A percentile compares a stretch with the other conserved stretches of the same genome.
Conservation (phyloP, 2,329 filamentous ascomycete genomes). For the Colletotrichum karsti region DNA sequence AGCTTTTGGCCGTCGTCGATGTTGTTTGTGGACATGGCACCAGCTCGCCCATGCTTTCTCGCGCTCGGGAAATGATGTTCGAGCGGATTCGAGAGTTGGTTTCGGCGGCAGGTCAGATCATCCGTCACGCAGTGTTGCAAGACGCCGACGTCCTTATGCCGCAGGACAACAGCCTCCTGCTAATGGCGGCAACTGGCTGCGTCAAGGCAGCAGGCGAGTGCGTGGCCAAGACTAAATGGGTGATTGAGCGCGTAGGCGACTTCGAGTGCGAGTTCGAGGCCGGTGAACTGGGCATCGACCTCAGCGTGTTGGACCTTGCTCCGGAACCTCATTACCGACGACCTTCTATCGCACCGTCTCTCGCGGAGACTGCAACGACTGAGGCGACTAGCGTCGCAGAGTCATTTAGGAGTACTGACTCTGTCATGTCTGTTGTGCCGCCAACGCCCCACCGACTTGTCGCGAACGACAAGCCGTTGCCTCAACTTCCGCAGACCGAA, state of each 20-base stretch:
- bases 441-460: slow-evolving; percentile 46
- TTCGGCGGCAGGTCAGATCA: slow-evolving; percentile 80
- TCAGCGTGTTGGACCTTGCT: slow-evolving; percentile 57
- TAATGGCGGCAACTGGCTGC: slow-evolving; percentile 84
- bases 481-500: slow-evolving; percentile 68
- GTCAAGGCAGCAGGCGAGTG: slow-evolving; percentile 93
- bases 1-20: slow-evolving; percentile 82
- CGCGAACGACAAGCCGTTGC: slow-evolving; percentile 71
- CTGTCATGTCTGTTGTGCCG: slow-evolving; percentile 25
- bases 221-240: slow-evolving; percentile 83
- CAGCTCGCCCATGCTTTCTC: slow-evolving; percentile 71
- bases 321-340: slow-evolving; percentile 41
- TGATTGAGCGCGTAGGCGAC: slow-evolving; percentile 89
- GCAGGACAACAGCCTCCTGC: slow-evolving; percentile 78
- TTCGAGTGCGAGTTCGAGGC: slow-evolving; percentile 84
- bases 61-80: slow-evolving; percentile 80
- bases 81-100: slow-evolving; percentile 83
- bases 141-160: slow-evolving; percentile 83
- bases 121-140: slow-evolving; percentile 73
- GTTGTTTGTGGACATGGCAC: slow-evolving; percentile 82
- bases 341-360: slow-evolving; percentile 38
- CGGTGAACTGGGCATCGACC: slow-evolving; percentile 62
- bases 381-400: slow-evolving; percentile 49
- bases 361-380: slow-evolving; percentile 40
- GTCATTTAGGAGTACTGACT: slow-evolving; percentile 46